Conservation (phyloP, 768 basidiomycete genomes). For the Serendipita sp. region DNA sequence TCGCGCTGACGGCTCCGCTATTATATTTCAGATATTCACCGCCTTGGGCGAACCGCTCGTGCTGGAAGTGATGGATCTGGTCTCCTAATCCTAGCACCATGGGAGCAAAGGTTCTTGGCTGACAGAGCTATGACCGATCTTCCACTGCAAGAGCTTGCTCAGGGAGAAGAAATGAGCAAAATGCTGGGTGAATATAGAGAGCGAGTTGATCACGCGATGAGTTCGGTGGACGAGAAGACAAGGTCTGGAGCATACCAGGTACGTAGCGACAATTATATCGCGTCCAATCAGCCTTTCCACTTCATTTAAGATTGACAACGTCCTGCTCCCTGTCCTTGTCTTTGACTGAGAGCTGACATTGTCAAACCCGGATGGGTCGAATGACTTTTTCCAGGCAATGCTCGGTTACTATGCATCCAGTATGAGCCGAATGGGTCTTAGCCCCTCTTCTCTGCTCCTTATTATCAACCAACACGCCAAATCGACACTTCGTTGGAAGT, state of each 20-base stretch:
- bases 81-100: slow-evolving; percentile 36
- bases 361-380: slow-evolving; percentile 52
- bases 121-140: slow-evolving; percentile 26
- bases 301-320: not conserved
- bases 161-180: slow-evolving; percentile 5
- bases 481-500: slow-evolving; percentile 10
- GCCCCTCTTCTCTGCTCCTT: slow-evolving; percentile 20
- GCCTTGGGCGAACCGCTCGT: slow-evolving; percentile 27
- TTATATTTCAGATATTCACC: slow-evolving; percentile 21
- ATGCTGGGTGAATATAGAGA: not conserved
- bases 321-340: not conserved
- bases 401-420: slow-evolving; percentile 28
- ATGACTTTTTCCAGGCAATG: slow-evolving; percentile 23
- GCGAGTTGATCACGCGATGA: slow-evolving; percentile 18
- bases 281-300: not conserved
- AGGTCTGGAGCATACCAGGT: slow-evolving; percentile 37
- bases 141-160: slow-evolving; percentile 23
- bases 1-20: not conserved
- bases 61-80: slow-evolving; percentile 31
- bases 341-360: slow-evolving; percentile 18
- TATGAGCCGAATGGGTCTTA: slow-evolving; percentile 15
- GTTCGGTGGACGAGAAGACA: slow-evolving; percentile 21
- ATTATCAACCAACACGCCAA: slow-evolving; percentile 25
- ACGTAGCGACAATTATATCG: slow-evolving; percentile 1
- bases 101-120: slow-evolving; percentile 34